These are phyloP conservation scores for Pseudocercospora fijiensis DNA, from an alignment of 2,329 filamentous ascomycete genomes.

Conservation along the genomic window DNA sequence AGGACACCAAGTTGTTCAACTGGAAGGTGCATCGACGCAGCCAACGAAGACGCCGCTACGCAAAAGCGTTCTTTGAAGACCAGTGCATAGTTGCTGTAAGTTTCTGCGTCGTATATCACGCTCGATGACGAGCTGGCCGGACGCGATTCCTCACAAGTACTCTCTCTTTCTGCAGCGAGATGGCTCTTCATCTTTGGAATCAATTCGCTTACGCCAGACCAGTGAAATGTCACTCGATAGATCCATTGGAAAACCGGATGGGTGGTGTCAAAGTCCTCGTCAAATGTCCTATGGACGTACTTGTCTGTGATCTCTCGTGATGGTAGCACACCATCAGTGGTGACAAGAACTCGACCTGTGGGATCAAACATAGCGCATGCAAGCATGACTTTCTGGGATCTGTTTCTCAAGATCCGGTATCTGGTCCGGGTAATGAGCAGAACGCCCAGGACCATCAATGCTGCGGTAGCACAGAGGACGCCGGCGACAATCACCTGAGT, in stretches of 20 bases:
- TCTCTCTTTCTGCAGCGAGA: constrained; percentile 49
- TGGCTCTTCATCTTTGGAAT: constrained; percentile 72
- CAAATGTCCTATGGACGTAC: constrained; percentile 63
- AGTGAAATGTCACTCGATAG: constrained; percentile 76
- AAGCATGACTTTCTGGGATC: constrained; percentile 56
- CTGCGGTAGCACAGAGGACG: constrained; percentile 53
- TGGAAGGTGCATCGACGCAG: constrained; percentile 55
- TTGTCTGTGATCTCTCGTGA: constrained; percentile 76
- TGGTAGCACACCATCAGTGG: constrained; percentile 66
- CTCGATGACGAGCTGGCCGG: constrained; percentile 35
- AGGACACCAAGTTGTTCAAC: constrained; percentile 39
- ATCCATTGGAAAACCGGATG: constrained; percentile 87
- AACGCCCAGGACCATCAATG: constrained; percentile 38
- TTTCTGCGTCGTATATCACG: constrained; percentile 52
- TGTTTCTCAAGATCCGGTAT: constrained; percentile 41
- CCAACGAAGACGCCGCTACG: constrained; percentile 71
- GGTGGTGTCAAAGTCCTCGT: constrained; percentile 71
- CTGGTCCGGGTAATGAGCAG: constrained; percentile 42
- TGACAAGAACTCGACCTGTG: constrained; percentile 66
- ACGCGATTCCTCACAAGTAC: constrained; percentile 36
- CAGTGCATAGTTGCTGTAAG: constrained; percentile 68
- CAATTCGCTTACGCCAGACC: constrained; percentile 66
- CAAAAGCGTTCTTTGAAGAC: constrained; percentile 84
- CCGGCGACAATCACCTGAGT: constrained; percentile 72
- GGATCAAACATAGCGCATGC: constrained; percentile 66